Evolutionary conservation across 2,329 filamentous ascomycete species (phyloP), one percentile per base, ranked within the genome.

Genomic region (Bipolaris zeicola): DNA sequence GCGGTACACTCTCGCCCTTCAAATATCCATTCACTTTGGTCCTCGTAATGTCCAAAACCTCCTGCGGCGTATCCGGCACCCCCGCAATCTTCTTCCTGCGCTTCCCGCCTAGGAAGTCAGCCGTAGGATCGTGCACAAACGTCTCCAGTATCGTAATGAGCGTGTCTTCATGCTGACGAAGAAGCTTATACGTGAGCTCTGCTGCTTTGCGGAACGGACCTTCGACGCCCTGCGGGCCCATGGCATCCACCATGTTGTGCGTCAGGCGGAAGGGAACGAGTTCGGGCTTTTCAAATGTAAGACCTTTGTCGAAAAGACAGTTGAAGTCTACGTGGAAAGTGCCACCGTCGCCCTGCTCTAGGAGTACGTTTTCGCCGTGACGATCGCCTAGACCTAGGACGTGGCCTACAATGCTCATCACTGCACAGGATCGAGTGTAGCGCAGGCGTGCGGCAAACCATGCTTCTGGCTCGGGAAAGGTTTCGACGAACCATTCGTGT

Each of bases 381-480:
- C 95, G 88, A 77, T 99, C 95, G 37, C 95, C 95, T 0, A 99
- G 82, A 58, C 87, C 95, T 4, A 99, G 84, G 46, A 98, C 93
- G 54, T 96, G 96, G 47, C 95, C 95, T 4, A 96, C 92, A 86
- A 99, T 99, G n/a, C 92, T 96, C 93, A 99, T 99, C 64, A 99
- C 95, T 10, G 96, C 95, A 69, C 91, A 94, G 1, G 95, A 96
- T 3, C 95, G 87, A 2, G 95, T 96, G 77, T 98, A 99, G 44
- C 88, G 86, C 42, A 98, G 82, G 6, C 95, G 87, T 8, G 94
- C 93, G 2, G 87, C 85, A 75, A 99, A 96, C 95, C 95, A 99
- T 1, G 89, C 84, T 11, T 91, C 91, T 3, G 96, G 93, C 70
- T 96, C 92, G 0, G 95, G 92, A 72, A 97, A 99, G 66, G 92